phyloP scores from a whole-genome alignment of 2,329 filamentous ascomycete genomes.

The Clonostachys chloroleuca region DNA sequence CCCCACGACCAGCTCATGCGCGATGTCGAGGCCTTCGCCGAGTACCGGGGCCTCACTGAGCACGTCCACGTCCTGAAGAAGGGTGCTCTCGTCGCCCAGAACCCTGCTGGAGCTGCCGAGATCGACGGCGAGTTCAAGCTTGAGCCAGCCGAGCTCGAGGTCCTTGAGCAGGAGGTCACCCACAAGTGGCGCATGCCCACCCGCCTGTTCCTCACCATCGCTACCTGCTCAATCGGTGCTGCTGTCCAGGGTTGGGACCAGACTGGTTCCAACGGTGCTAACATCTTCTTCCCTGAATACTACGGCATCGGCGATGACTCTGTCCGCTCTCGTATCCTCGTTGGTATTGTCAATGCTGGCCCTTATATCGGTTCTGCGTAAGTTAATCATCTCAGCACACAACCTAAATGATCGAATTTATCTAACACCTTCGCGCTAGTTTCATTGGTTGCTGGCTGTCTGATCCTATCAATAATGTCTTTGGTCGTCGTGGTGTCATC shows the following conservation, averaged over 20 bases:
- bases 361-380: constrained; percentile 41
- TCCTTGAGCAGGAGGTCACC: constrained; percentile 53
- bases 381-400: constrained; percentile 14
- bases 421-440: too few species aligned
- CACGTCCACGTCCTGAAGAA: constrained; percentile 54
- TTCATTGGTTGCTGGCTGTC: constrained; percentile 51
- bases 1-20: constrained; percentile 46
- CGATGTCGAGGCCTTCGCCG: constrained; percentile 56
- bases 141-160: constrained; percentile 48
- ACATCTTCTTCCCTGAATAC: constrained; percentile 50
- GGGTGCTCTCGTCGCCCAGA: constrained; percentile 48
- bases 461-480: constrained; percentile 50
- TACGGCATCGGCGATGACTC: constrained; percentile 27
- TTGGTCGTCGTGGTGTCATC: constrained; percentile 49
- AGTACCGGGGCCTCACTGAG: constrained; percentile 53
- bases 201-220: constrained; percentile 62
- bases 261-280: constrained; percentile 58
- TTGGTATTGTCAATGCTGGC: constrained; percentile 63
- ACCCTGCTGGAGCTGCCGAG: constrained; percentile 50
- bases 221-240: constrained; percentile 62
- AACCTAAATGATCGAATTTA: too few species aligned
- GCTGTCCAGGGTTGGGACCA: constrained; percentile 66
- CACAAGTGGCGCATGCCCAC: constrained; percentile 64
- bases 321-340: constrained; percentile 34
- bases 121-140: constrained; percentile 52